A percentile compares a stretch with the other conserved stretches of the same genome.
Conservation (phyloP, 2,329 filamentous ascomycete species). For the Sporothrix pseudoabietina region DNA sequence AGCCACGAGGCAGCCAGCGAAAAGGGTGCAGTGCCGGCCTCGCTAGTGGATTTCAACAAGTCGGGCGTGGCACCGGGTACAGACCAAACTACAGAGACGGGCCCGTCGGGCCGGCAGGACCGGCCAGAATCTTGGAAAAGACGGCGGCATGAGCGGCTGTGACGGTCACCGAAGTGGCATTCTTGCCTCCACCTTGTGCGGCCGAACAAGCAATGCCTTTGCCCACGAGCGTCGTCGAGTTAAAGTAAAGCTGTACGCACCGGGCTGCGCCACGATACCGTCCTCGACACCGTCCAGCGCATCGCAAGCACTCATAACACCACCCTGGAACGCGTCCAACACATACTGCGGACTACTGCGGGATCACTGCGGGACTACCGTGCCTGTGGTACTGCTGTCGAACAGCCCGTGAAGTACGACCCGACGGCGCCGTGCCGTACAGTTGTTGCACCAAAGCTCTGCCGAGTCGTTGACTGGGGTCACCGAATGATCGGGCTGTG, state of each 20-base stretch:
- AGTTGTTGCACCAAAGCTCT: not conserved
- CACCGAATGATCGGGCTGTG: not conserved
- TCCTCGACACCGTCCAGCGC: not conserved
- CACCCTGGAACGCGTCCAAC: not conserved
- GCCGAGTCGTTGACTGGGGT: not conserved
- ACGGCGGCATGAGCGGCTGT: not conserved
- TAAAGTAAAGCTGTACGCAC: not conserved
- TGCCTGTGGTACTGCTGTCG: not conserved
- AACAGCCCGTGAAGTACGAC: constrained; percentile 2
- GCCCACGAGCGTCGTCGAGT: constrained; percentile 1
- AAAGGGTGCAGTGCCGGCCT: not conserved
- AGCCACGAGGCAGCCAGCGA: constrained; percentile 8
- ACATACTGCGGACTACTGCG: not conserved
- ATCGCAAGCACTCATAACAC: not conserved
- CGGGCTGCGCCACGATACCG: not conserved
- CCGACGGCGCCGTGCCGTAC: not conserved
- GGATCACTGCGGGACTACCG: not conserved
- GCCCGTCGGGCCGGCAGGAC: not conserved
- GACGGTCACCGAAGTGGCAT: not conserved
- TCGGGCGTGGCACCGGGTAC: not conserved
- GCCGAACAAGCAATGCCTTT: not conserved
- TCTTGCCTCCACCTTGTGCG: not conserved
- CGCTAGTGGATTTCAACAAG: not conserved
- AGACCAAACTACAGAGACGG: not conserved
- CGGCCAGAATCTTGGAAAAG: not conserved